Base-by-base conservation (phyloP, 371 early-diverging fungal species). In the Apophysomyces sp. region DNA sequence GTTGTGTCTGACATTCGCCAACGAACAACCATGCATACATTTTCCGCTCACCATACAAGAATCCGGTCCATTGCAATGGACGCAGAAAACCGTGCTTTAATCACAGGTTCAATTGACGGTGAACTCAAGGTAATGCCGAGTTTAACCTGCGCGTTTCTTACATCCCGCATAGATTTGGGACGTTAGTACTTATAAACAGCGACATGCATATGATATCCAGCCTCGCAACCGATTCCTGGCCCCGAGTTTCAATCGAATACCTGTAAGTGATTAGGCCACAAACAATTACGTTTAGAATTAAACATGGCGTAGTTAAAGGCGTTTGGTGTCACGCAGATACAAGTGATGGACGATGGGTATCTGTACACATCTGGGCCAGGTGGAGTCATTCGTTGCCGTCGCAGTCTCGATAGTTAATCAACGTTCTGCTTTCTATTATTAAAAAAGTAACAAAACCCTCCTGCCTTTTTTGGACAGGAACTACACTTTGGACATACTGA, bases 1-100 rank as follows among this genome's bases (percentile, higher is more conserved):
- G 93, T 77, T 41, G 86, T 92, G 12, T 85, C 90, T 55, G 93
- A 94, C 68, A 74, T 90, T 21, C 83, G 92, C n/a, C 88, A 91
- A 59, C 81, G 86, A 18, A 72, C 77, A 16, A 72, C 85, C 0
- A 62, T 90, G 64, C 87, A 88, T 61, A 87, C 86, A n/a, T 86
- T 91, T 59, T 78, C 76, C 4, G 94, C 90, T 4, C 92, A 92
- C 63, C 81, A 80, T 8, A 78, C 83, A 58, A 74, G 87, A 32
- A 87, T 93, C 37, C 80, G 89, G 41, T 81, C 92, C 11, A 74
- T 93, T 34, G 73, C 82, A 3, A 77, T 92, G 44, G 91, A 92
- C 65, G 67, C 74, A 15, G 75, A 73, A 9, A 83, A 82, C 21
- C 75, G 82, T 24, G 57, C 68, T 4, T 66, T 93, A 21, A 75